Base-by-base conservation (phyloP, 2,329 filamentous ascomycete genomes). In the Sporothrix pallida region DNA sequence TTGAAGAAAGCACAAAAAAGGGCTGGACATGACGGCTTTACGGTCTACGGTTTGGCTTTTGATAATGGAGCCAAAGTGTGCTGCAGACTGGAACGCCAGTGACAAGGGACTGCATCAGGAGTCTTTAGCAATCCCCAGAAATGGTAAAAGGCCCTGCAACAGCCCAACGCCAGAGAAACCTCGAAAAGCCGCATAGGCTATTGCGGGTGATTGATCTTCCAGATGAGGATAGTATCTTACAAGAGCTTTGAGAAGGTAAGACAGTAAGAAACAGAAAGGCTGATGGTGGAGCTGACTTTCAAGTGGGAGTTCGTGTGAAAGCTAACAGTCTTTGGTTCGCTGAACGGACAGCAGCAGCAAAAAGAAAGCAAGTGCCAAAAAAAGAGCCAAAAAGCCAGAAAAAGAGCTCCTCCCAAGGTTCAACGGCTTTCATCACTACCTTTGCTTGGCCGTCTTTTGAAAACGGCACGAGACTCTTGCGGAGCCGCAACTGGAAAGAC, bases 191-290 rank as follows among this genome's bases (percentile, higher is more conserved):
- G 62, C 62, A 46, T 67, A 67, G 62, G 62, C 62, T 67, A 48
- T 67, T 44, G n/a, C 62, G 42, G 62, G 42, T 48, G 62, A 17
- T 67, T 26, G 12, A 48, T 67, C 62, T 46, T 67, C 62, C 62
- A 48, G 62, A 5, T 3, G 52, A 56, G 9, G 31, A 37, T 37
- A 37, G 31, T 37, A 37, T 37, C 31, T 37, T 37, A 37, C 31
- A 37, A 26, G 20, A 56, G 20, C 20, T 37, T 37, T 37, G 31
- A 37, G 7, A 37, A 37, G 31, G 60, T 63, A 63, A 63, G 31
- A 13, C 12, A 13, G 15, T 48, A 48, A 13, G 46, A 48, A 12
- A 54, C 13, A 62, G 26, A 15, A n/a, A 13, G n/a, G 9, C n/a
- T n/a, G n/a, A 10, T n/a, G 9, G 37, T 23, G 60, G 44, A 44